phyloP scores from a whole-genome alignment of 2,329 filamentous ascomycete species.

The Simplicillium aogashimaense region DNA sequence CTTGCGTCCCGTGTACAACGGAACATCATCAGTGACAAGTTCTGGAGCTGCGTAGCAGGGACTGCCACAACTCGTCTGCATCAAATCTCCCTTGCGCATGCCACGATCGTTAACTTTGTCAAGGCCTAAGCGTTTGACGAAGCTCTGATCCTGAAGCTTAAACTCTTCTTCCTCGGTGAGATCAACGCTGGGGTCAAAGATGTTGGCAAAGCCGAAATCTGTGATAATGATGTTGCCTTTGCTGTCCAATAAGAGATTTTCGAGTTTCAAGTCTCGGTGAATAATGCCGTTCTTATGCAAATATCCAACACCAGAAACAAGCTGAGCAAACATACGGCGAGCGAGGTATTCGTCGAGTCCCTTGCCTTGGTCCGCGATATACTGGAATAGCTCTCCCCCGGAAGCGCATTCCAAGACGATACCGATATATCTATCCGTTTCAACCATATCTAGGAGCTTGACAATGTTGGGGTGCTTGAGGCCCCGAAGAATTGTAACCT shows the following conservation, averaged over 20 bases:
- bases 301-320: conserved; percentile 94
- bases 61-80: conserved; percentile 98
- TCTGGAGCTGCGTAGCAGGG: conserved; percentile 97
- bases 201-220: conserved; percentile 98
- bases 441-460: conserved; percentile 93
- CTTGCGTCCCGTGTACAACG: conserved; percentile 87
- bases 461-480: conserved; percentile 96
- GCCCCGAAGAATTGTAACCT: conserved; percentile 82
- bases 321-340: conserved; percentile 83
- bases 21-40: conserved; percentile 88
- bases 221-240: conserved; percentile 99
- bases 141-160: conserved; percentile 77
- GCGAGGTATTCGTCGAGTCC: conserved; percentile 93
- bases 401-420: conserved; percentile 98
- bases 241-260: conserved; percentile 88
- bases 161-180: conserved; percentile 84
- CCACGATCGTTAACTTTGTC: conserved; percentile 70
- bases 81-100: conserved; percentile 78
- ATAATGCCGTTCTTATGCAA: conserved; percentile 98
- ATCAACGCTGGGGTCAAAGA: conserved; percentile 83
- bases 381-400: conserved; percentile 94
- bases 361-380: conserved; percentile 81
- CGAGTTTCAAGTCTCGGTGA: conserved; percentile 90
- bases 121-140: conserved; percentile 75
- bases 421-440: conserved; percentile 93